A percentile compares a stretch with the other conserved stretches of the same genome.
Conservation (phyloP, 1,284 basidiomycete species). For the Malassezia sympodialis region DNA sequence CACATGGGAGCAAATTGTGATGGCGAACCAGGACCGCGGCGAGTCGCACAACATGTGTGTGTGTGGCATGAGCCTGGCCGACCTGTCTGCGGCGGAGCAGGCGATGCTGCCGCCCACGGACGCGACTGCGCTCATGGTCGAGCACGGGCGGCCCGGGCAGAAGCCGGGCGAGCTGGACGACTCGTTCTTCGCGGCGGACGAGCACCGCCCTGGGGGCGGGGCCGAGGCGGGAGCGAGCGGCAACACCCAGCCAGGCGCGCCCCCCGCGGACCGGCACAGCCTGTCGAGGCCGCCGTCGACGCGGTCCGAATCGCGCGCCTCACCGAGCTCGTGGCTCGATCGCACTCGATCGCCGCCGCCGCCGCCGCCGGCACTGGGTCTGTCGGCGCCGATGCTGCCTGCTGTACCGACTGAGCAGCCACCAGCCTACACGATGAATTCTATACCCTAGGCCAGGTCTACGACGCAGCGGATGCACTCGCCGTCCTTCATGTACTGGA, state of each 20-base stretch:
- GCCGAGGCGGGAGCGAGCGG: not conserved
- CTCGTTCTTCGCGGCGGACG: not conserved
- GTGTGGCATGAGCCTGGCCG: slow-evolving; percentile 43
- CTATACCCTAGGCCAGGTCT: slow-evolving; percentile 9
- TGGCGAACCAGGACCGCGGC: slow-evolving; percentile 26
- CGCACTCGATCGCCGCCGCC: not conserved
- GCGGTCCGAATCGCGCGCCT: not conserved
- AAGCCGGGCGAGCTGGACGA: slow-evolving; percentile 38
- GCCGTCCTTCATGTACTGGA: slow-evolving; percentile 87
- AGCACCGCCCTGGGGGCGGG: not conserved
- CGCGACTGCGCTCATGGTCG: slow-evolving; percentile 24
- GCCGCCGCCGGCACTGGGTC: not conserved
- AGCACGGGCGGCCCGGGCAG: slow-evolving; percentile 27
- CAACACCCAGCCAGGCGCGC: not conserved
- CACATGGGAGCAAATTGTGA: slow-evolving; percentile 21
- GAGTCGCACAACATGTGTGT: slow-evolving; percentile 41
- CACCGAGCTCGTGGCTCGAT: not conserved
- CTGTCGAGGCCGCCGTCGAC: not conserved
- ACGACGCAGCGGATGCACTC: slow-evolving; percentile 74
- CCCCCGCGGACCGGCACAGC: not conserved
- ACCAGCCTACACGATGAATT: not conserved
- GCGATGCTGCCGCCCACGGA: slow-evolving; percentile 34
- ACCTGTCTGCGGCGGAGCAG: slow-evolving; percentile 33
- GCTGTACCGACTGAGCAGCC: not conserved
- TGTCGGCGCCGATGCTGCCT: not conserved